Evolutionary conservation across 2,329 filamentous ascomycete species (phyloP).

Genomic region (Amauroascus niger): DNA sequence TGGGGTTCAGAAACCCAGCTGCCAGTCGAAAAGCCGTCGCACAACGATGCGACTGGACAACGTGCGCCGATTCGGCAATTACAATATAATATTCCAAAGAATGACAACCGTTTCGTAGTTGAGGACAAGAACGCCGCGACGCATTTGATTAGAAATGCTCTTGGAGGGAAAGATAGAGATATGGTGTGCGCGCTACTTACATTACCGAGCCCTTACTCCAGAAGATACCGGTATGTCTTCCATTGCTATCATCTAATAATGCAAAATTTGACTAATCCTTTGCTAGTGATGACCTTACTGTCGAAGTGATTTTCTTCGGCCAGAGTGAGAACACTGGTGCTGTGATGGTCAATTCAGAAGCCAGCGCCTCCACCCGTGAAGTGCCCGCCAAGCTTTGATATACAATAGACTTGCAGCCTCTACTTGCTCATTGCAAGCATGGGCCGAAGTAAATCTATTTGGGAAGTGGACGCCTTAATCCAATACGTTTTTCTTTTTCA

Average conservation of each 20-base stretch:
- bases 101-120: constrained; percentile 73
- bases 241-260: not conserved
- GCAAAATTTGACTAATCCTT: constrained; percentile 14
- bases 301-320: constrained; percentile 98
- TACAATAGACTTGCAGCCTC: not conserved
- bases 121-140: constrained; percentile 95
- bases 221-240: constrained; percentile 69
- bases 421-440: no score
- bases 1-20: constrained; percentile 49
- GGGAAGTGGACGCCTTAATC: not conserved
- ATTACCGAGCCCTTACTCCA: constrained; percentile 78
- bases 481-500: not conserved
- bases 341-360: constrained; percentile 76
- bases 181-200: constrained; percentile 89
- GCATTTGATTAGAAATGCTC: constrained; percentile 86
- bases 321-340: constrained; percentile 65
- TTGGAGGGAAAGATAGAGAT: constrained; percentile 86
- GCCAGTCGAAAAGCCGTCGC: constrained; percentile 60
- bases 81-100: constrained; percentile 72
- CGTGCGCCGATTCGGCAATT: constrained; percentile 71
- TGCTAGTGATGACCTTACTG: constrained; percentile 79
- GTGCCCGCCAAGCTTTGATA: constrained; percentile 42
- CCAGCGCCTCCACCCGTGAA: constrained; percentile 53
- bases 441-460: not conserved
- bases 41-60: constrained; percentile 54